A percentile compares a stretch with the other conserved stretches of the same genome.
Conservation (phyloP, 805 yeast species). For the Pichia pseudocactophila region DNA sequence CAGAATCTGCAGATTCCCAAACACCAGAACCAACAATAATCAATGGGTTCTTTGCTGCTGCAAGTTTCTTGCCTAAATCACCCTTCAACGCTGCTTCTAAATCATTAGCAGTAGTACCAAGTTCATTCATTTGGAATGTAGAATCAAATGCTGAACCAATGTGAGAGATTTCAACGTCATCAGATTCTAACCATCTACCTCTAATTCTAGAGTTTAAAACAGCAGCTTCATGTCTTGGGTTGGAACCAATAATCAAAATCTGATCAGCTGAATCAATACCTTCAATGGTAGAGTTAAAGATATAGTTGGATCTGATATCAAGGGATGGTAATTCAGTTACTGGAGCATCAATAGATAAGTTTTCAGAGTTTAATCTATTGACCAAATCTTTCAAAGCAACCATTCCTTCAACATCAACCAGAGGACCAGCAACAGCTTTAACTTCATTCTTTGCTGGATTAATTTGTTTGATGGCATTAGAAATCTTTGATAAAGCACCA, state of each 20-base stretch:
- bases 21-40: constrained; percentile 78
- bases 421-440: constrained; percentile 75
- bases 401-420: constrained; percentile 74
- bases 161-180: constrained; percentile 53
- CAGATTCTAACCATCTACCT: constrained; percentile 64
- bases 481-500: constrained; percentile 65
- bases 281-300: constrained; percentile 69
- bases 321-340: constrained; percentile 54
- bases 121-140: constrained; percentile 55
- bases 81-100: constrained; percentile 56
- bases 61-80: constrained; percentile 57
- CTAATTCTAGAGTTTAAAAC: constrained; percentile 78
- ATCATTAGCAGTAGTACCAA: constrained; percentile 53
- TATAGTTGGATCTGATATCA: constrained; percentile 69
- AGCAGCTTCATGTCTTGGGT: constrained; percentile 87
- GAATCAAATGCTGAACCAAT: constrained; percentile 74
- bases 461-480: constrained; percentile 47
- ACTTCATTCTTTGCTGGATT: constrained; percentile 60
- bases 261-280: constrained; percentile 81
- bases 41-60: constrained; percentile 62
- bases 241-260: constrained; percentile 72
- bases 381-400: constrained; percentile 74
- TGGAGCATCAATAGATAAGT: constrained; percentile 62
- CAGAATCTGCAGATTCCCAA: constrained; percentile 56
- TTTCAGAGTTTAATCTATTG: constrained; percentile 73